phyloP scores from a whole-genome alignment of 116 monocot species.

The Posidonia oceanica region DNA sequence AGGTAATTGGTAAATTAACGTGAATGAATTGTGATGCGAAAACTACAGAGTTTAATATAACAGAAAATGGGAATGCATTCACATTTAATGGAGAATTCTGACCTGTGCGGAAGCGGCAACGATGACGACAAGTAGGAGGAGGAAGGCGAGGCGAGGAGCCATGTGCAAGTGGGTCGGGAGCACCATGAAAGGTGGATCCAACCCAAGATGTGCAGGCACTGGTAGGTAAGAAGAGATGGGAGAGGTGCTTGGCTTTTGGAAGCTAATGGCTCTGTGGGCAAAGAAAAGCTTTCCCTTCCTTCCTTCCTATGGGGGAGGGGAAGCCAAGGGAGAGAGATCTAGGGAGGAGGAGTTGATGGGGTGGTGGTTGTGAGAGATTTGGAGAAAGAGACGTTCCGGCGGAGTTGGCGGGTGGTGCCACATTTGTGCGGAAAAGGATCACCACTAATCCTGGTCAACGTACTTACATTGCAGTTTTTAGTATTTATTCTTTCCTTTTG shows the following conservation, averaged over 20 bases:
- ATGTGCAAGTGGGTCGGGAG: slow-evolving; percentile 14
- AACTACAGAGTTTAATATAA: too few relatives aligned
- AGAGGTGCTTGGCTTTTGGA: not conserved
- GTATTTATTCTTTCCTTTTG: not conserved
- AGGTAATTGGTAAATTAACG: too few relatives aligned
- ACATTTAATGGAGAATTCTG: not conserved
- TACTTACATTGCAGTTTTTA: not conserved
- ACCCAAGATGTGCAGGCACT: not conserved
- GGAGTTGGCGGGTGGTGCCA: not conserved
- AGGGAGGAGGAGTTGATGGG: not conserved
- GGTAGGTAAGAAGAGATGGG: not conserved
- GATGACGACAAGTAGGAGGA: slow-evolving; percentile 15
- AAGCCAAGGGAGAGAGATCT: not conserved
- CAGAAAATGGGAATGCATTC: too few relatives aligned
- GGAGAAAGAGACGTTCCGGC: not conserved
- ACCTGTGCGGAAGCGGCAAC: slow-evolving; percentile 4
- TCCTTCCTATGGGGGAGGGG: not conserved
- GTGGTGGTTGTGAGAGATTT: not conserved
- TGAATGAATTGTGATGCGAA: too few relatives aligned
- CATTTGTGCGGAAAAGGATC: not conserved
- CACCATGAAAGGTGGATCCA: slow-evolving; percentile 2
- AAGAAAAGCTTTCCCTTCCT: not conserved
- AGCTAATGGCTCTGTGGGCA: not conserved
- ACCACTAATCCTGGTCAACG: not conserved
- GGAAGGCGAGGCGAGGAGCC: slow-evolving; percentile 12